These are phyloP conservation scores for Lentinus tigrinus DNA, from an alignment of 768 basidiomycete genomes.

Conservation along the genomic window DNA sequence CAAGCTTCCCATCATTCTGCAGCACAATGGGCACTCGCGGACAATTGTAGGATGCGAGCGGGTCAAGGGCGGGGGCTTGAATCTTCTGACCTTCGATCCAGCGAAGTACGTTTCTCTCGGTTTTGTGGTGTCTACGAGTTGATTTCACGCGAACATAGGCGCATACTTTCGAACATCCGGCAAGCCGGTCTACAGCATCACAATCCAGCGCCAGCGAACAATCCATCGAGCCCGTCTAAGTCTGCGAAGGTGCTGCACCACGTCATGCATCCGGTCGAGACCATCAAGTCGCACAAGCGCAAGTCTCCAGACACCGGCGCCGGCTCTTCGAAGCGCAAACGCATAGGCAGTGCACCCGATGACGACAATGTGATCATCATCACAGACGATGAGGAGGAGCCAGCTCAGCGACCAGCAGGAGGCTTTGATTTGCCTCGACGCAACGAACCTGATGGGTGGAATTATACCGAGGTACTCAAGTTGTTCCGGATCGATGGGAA, in stretches of 20 bases:
- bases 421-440: neutral
- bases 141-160: slow-evolving; percentile 20
- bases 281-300: slow-evolving; percentile 21
- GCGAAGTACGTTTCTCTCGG: slow-evolving; percentile 44
- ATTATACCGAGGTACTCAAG: slow-evolving; percentile 38
- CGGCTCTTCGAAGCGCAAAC: neutral
- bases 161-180: slow-evolving; percentile 17
- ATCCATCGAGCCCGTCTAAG: neutral
- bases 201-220: neutral
- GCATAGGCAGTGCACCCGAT: neutral
- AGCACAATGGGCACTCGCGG: slow-evolving; percentile 84
- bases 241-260: slow-evolving; percentile 8
- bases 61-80: slow-evolving; percentile 51
- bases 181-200: neutral
- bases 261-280: slow-evolving; percentile 16
- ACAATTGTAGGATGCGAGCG: slow-evolving; percentile 85
- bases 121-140: neutral
- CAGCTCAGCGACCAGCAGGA: neutral
- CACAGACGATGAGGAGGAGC: slow-evolving; percentile 27
- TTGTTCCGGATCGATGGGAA: slow-evolving; percentile 48
- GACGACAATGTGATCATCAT: slow-evolving; percentile 22
- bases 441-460: slow-evolving; percentile 20
- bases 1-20: slow-evolving; percentile 79
- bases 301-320: neutral
- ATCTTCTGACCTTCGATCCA: slow-evolving; percentile 79